These are phyloP conservation scores for Barnettozyma botsteinii DNA, from an alignment of 805 yeast genomes.

Conservation along the genomic window DNA sequence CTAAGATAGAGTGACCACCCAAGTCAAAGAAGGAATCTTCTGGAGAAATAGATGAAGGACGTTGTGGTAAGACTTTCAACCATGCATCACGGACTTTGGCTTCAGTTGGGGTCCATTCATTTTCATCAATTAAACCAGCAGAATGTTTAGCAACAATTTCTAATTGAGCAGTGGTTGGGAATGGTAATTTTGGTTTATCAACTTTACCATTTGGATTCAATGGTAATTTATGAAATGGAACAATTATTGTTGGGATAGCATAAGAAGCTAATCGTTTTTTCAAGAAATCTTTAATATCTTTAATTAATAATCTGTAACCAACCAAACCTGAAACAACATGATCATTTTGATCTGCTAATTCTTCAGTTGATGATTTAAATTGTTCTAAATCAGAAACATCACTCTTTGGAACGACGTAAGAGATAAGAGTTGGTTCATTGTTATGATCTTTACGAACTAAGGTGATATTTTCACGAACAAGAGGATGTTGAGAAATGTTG, in stretches of 20 bases:
- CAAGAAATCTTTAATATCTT: conserved; percentile 74
- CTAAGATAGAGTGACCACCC: conserved; percentile 97
- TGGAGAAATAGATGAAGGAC: conserved; percentile 70
- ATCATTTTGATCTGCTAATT: conserved; percentile 41
- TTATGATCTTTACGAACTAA: conserved; percentile 87
- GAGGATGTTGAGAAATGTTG: conserved; percentile 87
- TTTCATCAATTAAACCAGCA: conserved; percentile 37
- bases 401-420: conserved; percentile 84
- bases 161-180: conserved; percentile 86
- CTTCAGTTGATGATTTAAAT: conserved; percentile 37
- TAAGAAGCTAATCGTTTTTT: conserved; percentile 87
- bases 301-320: conserved; percentile 67
- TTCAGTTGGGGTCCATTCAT: conserved; percentile 60
- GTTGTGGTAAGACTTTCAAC: conserved; percentile 78
- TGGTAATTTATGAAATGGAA: conserved; percentile 82
- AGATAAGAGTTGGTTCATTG: conserved; percentile 85
- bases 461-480: conserved; percentile 89
- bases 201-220: conserved; percentile 97
- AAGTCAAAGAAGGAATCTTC: conserved; percentile 91
- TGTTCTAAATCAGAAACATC: conserved; percentile 42
- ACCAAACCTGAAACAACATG: conserved; percentile 76
- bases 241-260: conserved; percentile 88
- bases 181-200: conserved; percentile 94
- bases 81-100: conserved; percentile 71
- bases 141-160: conserved; percentile 60